phyloP scores from a whole-genome alignment of 768 basidiomycete genomes.

The Hericium coralloides region DNA sequence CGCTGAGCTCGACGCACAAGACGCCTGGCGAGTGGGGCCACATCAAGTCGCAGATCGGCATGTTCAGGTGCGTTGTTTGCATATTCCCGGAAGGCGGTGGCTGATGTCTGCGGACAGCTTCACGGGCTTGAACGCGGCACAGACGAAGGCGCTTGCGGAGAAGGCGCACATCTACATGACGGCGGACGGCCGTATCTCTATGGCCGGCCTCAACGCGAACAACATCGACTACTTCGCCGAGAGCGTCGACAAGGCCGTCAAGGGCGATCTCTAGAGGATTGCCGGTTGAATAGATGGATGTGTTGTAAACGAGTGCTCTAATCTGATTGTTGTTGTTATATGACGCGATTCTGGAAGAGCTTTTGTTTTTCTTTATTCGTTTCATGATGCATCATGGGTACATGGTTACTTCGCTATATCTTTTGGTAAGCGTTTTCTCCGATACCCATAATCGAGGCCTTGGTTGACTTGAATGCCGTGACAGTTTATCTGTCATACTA shows the following conservation, averaged over 20 bases:
- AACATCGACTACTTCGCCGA: conserved; percentile 91
- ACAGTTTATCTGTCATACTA: no score
- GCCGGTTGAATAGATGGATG: neutral
- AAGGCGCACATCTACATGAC: conserved; percentile 94
- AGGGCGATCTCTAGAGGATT: conserved; percentile 51
- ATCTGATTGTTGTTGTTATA: no score
- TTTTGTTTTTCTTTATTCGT: no score
- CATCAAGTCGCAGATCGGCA: conserved; percentile 93
- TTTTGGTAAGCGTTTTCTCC: no score
- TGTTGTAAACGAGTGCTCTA: neutral
- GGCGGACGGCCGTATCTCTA: conserved; percentile 86
- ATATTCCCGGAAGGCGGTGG: neutral
- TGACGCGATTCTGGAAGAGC: no score
- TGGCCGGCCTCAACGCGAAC: conserved; percentile 78
- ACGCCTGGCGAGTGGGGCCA: conserved; percentile 96
- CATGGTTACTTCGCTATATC: no score
- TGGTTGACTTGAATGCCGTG: no score
- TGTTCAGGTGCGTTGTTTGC: conserved; percentile 71
- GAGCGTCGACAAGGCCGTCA: conserved; percentile 76
- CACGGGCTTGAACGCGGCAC: conserved; percentile 73
- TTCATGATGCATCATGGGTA: no score
- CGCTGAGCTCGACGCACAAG: conserved; percentile 66
- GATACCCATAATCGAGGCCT: no score
- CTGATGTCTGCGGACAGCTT: conserved; percentile 34
- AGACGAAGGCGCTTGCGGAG: conserved; percentile 76